Percentiles rank a stretch among this genome's conserved stretches.
Conservation (phyloP, 176 grass and related monocot genomes). For the Miscanthus lutarioriparius region DNA sequence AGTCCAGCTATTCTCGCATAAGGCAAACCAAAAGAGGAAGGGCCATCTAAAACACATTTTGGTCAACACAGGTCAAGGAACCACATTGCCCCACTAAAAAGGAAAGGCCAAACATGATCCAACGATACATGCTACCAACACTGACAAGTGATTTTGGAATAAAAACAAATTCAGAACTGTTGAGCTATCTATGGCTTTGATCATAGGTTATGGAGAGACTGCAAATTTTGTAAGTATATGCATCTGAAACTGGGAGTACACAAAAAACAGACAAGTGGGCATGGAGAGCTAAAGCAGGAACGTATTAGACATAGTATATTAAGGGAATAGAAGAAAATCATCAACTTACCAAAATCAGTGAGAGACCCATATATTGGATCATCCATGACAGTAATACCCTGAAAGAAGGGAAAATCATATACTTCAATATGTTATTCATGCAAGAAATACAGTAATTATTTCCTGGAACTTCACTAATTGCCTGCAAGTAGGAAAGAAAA, state of each 20-base stretch:
- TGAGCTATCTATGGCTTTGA: not conserved
- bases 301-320: not conserved
- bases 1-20: not conserved
- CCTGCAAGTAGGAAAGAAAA: not conserved
- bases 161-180: not conserved
- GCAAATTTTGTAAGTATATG: not conserved
- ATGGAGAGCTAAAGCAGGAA: slow-evolving; percentile 16
- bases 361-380: slow-evolving; percentile 79
- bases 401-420: slow-evolving; percentile 34
- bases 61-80: not conserved
- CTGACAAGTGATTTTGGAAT: slow-evolving; percentile 5
- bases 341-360: slow-evolving; percentile 66
- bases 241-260: slow-evolving; percentile 23
- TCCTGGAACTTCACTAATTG: not conserved
- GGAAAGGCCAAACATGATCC: slow-evolving; percentile 6
- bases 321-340: not conserved
- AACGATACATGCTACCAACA: not conserved
- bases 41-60: not conserved
- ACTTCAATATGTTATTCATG: slow-evolving; percentile 16
- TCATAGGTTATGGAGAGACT: not conserved
- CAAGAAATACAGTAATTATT: slow-evolving; percentile 25
- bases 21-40: not conserved
- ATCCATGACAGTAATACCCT: slow-evolving; percentile 59
- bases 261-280: not conserved
- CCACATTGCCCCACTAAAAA: not conserved